A percentile compares a stretch with the other conserved stretches of the same genome.
phyloP scores from a whole-genome alignment of 2,329 filamentous ascomycete species.

The Microdochium nivale region DNA sequence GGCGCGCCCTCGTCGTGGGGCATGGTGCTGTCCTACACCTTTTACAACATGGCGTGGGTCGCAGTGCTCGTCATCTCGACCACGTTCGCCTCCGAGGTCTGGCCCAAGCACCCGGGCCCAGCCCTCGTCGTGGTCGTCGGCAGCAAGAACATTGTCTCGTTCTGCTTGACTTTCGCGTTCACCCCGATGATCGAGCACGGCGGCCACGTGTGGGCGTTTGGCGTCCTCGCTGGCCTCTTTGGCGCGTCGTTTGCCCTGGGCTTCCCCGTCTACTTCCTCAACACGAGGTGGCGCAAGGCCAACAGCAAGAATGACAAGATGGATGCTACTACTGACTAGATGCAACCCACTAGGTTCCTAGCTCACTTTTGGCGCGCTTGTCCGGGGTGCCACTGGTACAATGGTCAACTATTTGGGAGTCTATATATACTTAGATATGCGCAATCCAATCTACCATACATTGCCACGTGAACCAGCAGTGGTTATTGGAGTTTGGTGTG shows the following conservation, averaged over 20 bases:
- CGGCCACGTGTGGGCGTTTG: background rate
- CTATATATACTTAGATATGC: no score
- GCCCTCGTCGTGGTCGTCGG: background rate
- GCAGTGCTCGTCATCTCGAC: background rate
- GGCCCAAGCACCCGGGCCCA: background rate
- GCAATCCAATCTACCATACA: no score
- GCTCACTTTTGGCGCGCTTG: no score
- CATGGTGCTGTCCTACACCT: background rate
- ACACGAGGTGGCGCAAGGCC: background rate
- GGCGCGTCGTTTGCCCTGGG: background rate
- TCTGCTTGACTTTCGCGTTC: background rate
- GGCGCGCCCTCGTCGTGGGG: background rate
- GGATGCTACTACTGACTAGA: background rate
- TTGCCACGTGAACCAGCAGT: no score
- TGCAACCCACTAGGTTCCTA: no score
- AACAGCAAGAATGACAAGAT: background rate
- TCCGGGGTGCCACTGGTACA: no score
- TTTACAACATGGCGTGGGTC: background rate
- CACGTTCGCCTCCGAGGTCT: background rate
- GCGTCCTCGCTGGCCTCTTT: background rate
- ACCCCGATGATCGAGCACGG: background rate
- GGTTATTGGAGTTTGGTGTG: no score
- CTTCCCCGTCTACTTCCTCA: background rate
- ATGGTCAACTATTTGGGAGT: no score
- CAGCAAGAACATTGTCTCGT: background rate